Percentiles rank a stretch among this genome's conserved stretches.
These are phyloP conservation scores for Boletus edulis DNA, from an alignment of 768 basidiomycete genomes.

Conservation along the genomic window DNA sequence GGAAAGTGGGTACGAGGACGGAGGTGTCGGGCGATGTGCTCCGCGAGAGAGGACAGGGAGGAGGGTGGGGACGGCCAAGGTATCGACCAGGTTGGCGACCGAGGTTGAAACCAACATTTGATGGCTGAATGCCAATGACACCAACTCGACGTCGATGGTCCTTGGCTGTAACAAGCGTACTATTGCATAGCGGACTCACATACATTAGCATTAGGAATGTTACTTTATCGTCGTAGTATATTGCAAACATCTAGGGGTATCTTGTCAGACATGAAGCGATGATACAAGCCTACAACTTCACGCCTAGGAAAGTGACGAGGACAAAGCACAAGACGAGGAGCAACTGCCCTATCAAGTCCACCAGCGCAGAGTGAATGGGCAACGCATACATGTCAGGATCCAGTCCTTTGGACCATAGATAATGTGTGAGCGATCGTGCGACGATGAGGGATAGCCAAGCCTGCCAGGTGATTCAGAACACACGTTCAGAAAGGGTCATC, in stretches of 20 bases:
- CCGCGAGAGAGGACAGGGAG: no score
- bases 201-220: neutral
- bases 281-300: slow-evolving; percentile 4
- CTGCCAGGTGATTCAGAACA: slow-evolving; percentile 39
- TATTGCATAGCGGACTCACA: neutral
- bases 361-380: slow-evolving; percentile 87
- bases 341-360: slow-evolving; percentile 82
- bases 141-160: no score
- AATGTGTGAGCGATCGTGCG: slow-evolving; percentile 65
- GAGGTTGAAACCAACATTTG: no score
- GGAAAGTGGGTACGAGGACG: no score
- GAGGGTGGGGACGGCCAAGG: no score
- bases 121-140: no score
- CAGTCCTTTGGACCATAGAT: slow-evolving; percentile 71
- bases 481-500: neutral
- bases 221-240: no score
- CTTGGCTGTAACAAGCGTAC: no score
- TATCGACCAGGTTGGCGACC: no score
- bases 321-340: slow-evolving; percentile 77
- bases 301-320: slow-evolving; percentile 50
- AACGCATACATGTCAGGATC: slow-evolving; percentile 94
- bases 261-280: neutral
- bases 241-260: neutral
- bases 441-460: slow-evolving; percentile 66
- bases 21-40: no score